A percentile compares a stretch with the other conserved stretches of the same genome.
phyloP scores from a whole-genome alignment of 2,329 filamentous ascomycete genomes.

The Claviceps sp. region DNA sequence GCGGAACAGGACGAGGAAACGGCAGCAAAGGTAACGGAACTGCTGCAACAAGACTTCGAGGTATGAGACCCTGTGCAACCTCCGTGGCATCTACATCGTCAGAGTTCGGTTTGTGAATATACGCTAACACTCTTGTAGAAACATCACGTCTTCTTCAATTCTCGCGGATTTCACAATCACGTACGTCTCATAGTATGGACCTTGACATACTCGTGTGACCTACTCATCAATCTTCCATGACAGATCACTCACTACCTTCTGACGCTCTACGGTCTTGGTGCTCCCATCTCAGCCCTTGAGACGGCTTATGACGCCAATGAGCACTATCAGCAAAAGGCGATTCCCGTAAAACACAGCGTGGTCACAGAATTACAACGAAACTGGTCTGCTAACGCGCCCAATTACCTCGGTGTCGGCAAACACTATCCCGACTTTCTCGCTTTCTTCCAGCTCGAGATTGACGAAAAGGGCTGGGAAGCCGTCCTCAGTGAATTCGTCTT shows the following conservation, averaged over 20 bases:
- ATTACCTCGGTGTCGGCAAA: constrained; percentile 45
- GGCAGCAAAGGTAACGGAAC: constrained; percentile 47
- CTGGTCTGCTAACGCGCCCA: constrained; percentile 36
- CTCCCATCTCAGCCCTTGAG: constrained; percentile 44
- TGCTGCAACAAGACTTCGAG: constrained; percentile 66
- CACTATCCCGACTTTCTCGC: constrained; percentile 61
- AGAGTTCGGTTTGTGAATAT: neutral
- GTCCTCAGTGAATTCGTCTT: constrained; percentile 59
- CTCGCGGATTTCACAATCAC: constrained; percentile 67
- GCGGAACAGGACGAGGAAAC: constrained; percentile 39
- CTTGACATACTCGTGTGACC: too few species aligned
- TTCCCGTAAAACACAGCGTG: constrained; percentile 32
- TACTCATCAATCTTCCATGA: neutral
- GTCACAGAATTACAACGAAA: constrained; percentile 41
- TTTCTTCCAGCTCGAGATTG: constrained; percentile 66
- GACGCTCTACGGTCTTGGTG: constrained; percentile 63
- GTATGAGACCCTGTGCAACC: constrained; percentile 14
- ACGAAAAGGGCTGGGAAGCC: constrained; percentile 42
- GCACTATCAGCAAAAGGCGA: constrained; percentile 48
- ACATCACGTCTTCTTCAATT: constrained; percentile 73
- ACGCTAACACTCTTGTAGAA: constrained; percentile 10
- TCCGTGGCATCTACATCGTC: neutral
- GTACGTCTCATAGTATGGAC: constrained; percentile 21
- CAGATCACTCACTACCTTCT: constrained; percentile 62
- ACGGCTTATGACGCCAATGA: constrained; percentile 51